These are phyloP conservation scores for Aspergillus sp. DNA, from an alignment of 2,329 filamentous ascomycete genomes.

Conservation along the genomic window DNA sequence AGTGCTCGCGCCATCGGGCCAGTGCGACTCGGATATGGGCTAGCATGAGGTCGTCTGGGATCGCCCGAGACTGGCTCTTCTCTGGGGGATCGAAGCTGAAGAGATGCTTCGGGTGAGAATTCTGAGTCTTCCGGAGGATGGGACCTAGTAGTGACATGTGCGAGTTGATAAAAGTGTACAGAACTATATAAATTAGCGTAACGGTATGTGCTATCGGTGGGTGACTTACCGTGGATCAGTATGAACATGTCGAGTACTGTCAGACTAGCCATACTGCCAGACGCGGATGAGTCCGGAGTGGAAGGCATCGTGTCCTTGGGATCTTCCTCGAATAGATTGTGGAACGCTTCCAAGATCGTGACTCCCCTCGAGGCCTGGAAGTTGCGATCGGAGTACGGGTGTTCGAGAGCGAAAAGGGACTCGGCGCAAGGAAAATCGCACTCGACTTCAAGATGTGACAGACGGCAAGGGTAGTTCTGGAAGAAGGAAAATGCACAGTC, in stretches of 20 bases:
- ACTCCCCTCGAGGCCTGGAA: conserved; percentile 42
- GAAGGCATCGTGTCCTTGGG: conserved; percentile 14
- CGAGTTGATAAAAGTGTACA: conserved; percentile 45
- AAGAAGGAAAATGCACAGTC: conserved; percentile 51
- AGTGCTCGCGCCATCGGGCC: conserved; percentile 42
- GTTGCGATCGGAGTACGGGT: conserved; percentile 46
- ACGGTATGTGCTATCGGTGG: neutral
- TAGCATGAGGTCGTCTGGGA: conserved; percentile 36
- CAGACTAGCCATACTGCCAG: conserved; percentile 25
- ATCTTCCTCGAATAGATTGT: conserved; percentile 38
- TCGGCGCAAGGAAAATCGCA: conserved; percentile 49
- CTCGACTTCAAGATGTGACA: conserved; percentile 44
- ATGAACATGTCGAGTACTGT: conserved; percentile 46
- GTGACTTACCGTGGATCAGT: conserved; percentile 43
- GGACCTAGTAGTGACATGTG: conserved; percentile 43
- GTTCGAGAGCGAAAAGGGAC: conserved; percentile 40
- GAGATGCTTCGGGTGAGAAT: conserved; percentile 13
- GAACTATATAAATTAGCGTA: conserved; percentile 27
- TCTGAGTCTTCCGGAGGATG: conserved; percentile 22
- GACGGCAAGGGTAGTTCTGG: conserved; percentile 48
- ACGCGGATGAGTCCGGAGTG: neutral
- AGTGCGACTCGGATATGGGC: conserved; percentile 38
- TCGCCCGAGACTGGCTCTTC: conserved; percentile 10
- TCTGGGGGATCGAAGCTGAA: neutral
- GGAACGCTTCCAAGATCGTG: conserved; percentile 43